Evolutionary conservation across 345 rosid species (phyloP).

Genomic region (Lenwebbia sp.): DNA sequence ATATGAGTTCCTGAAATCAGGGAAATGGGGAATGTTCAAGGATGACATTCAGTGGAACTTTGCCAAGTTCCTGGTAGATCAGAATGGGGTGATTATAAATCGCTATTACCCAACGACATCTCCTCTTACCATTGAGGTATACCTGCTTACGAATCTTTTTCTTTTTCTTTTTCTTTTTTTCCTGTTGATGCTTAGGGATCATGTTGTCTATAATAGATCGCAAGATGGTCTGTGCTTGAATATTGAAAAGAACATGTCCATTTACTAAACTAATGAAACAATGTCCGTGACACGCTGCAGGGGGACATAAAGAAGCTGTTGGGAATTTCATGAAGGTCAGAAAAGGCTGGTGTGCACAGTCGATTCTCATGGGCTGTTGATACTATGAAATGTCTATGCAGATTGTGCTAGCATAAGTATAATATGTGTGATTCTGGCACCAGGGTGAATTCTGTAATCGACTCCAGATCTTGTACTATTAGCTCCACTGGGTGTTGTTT

Average conservation of each 20-base stretch:
- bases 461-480: neutral
- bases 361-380: neutral
- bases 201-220: neutral
- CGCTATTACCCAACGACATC: slow-evolving; percentile 87
- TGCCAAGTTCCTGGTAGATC: slow-evolving; percentile 81
- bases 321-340: neutral
- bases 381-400: neutral
- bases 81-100: slow-evolving; percentile 56
- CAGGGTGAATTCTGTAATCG: neutral
- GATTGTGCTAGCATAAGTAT: neutral
- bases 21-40: slow-evolving; percentile 77
- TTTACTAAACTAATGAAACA: neutral
- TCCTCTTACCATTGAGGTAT: slow-evolving; percentile 75
- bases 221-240: neutral
- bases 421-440: neutral
- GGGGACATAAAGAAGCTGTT: slow-evolving; percentile 8
- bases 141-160: neutral
- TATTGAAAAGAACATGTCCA: neutral
- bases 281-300: neutral
- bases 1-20: slow-evolving; percentile 71
- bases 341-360: neutral
- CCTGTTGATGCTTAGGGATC: neutral
- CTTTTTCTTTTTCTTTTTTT: no score
- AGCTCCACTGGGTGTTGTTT: neutral
- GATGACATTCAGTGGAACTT: slow-evolving; percentile 93